Evolutionary conservation across 176 grass and related monocot genomes (phyloP).

Genomic region (Neostapfia colusana): DNA sequence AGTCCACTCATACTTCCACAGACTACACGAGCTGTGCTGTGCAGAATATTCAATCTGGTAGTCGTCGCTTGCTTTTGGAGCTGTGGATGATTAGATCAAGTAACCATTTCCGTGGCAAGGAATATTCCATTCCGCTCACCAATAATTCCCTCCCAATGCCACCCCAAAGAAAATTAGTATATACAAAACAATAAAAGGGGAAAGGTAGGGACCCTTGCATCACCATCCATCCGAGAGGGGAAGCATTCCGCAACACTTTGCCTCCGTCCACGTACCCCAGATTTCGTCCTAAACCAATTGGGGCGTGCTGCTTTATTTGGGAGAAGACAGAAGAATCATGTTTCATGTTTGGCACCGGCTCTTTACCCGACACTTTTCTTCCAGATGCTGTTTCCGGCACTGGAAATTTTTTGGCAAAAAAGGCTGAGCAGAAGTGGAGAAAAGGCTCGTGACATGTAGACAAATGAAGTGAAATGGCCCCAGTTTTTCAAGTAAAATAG

Average conservation of each 20-base stretch:
- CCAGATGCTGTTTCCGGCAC: constrained; percentile 19
- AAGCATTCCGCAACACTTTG: constrained; percentile 12
- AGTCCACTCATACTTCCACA: not conserved
- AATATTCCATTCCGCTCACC: constrained; percentile 48
- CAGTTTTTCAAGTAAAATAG: not conserved
- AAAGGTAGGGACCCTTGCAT: not conserved
- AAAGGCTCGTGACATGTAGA: not conserved
- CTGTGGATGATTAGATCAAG: constrained; percentile 29
- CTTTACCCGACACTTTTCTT: constrained; percentile 23
- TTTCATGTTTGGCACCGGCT: constrained; percentile 41
- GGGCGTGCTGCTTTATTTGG: too few species aligned
- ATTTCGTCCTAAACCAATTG: constrained; percentile 30
- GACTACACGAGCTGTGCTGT: too few species aligned
- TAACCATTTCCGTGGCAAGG: constrained; percentile 26
- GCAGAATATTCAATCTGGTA: not conserved
- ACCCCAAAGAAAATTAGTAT: not conserved
- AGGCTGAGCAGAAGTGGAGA: not conserved
- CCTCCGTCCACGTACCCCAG: constrained; percentile 29
- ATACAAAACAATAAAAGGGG: not conserved
- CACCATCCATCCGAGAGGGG: constrained; percentile 17
- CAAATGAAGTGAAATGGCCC: not conserved
- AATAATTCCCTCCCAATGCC: constrained; percentile 33
- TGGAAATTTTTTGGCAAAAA: constrained; percentile 1
- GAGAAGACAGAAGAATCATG: constrained; percentile 36
- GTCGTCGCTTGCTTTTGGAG: not conserved